A percentile compares a stretch with the other conserved stretches of the same genome.
Conservation (phyloP, 495 filamentous ascomycete genomes). For the Gamarada debralockiae region DNA sequence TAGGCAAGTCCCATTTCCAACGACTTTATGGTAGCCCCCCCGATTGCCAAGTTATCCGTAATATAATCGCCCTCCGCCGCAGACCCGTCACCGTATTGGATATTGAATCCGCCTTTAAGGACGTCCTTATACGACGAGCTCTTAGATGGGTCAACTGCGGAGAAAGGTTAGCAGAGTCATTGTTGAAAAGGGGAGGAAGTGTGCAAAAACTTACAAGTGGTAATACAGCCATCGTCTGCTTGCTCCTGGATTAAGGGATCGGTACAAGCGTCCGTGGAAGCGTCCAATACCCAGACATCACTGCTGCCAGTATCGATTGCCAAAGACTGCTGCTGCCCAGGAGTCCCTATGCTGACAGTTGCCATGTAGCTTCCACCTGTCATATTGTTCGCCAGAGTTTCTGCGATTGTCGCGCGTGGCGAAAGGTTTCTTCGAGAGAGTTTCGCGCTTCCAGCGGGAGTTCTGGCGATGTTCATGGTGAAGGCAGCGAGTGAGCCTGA, state of each 20-base stretch:
- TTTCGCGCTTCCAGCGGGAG: neutral
- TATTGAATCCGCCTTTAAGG: slow-evolving; percentile 63
- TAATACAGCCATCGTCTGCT: slow-evolving; percentile 18
- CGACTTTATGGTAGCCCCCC: slow-evolving; percentile 54
- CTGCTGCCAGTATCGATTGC: slow-evolving; percentile 79
- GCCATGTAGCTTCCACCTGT: slow-evolving; percentile 57
- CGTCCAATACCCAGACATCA: slow-evolving; percentile 70
- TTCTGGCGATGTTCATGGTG: slow-evolving; percentile 7
- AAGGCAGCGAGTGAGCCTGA: slow-evolving; percentile 10
- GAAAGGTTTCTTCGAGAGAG: neutral
- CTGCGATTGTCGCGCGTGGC: slow-evolving; percentile 8
- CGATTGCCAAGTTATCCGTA: slow-evolving; percentile 69
- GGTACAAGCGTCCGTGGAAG: slow-evolving; percentile 39
- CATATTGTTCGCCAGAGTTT: slow-evolving; percentile 31
- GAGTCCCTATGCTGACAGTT: slow-evolving; percentile 67
- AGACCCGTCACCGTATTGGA: slow-evolving; percentile 77
- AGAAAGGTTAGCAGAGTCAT: slow-evolving; percentile 3
- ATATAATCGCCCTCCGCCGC: slow-evolving; percentile 67
- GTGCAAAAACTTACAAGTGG: neutral
- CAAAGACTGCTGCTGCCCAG: slow-evolving; percentile 51
- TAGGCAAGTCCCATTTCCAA: slow-evolving; percentile 85
- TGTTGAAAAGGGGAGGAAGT: neutral
- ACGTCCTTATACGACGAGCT: slow-evolving; percentile 71
- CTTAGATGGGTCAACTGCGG: slow-evolving; percentile 42
- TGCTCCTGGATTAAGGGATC: slow-evolving; percentile 27